These are phyloP conservation scores for Phytophthora multivora DNA, from an alignment of 352 stramenopile species.

Conservation along the genomic window DNA sequence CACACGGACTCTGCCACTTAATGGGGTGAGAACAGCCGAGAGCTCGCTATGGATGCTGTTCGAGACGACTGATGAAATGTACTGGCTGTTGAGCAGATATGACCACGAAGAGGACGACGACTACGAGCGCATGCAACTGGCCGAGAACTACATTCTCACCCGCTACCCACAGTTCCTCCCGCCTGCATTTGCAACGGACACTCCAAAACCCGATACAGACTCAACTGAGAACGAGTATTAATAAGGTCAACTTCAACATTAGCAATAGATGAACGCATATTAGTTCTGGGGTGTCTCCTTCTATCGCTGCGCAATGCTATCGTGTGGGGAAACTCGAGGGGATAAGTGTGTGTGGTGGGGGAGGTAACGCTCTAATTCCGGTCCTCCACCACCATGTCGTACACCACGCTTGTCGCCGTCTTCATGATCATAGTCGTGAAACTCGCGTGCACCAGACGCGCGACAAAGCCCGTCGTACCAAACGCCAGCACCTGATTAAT, in stretches of 20 bases:
- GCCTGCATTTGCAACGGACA: constrained; percentile 13
- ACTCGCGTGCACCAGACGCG: constrained; percentile 71
- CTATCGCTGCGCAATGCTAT: constrained; percentile 27
- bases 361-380: constrained; percentile 25
- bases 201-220: constrained; percentile 6
- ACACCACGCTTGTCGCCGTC: constrained; percentile 83
- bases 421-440: constrained; percentile 95
- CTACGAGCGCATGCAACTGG: constrained; percentile 77
- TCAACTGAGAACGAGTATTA: constrained; percentile 3
- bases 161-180: constrained; percentile 60
- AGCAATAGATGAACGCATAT: constrained; percentile 17
- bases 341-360: constrained; percentile 1
- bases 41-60: not conserved
- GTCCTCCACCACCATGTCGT: constrained; percentile 76
- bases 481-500: constrained; percentile 83
- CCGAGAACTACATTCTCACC: constrained; percentile 69
- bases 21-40: constrained; percentile 52
- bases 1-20: constrained; percentile 83
- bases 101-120: constrained; percentile 81
- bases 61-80: constrained; percentile 12
- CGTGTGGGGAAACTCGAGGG: constrained; percentile 10
- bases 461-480: constrained; percentile 81
- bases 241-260: constrained; percentile 20
- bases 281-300: constrained; percentile 19
- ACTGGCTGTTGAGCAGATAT: constrained; percentile 47